Conservation (phyloP, 2,329 filamentous ascomycete species). For the Penicillium italicum region DNA sequence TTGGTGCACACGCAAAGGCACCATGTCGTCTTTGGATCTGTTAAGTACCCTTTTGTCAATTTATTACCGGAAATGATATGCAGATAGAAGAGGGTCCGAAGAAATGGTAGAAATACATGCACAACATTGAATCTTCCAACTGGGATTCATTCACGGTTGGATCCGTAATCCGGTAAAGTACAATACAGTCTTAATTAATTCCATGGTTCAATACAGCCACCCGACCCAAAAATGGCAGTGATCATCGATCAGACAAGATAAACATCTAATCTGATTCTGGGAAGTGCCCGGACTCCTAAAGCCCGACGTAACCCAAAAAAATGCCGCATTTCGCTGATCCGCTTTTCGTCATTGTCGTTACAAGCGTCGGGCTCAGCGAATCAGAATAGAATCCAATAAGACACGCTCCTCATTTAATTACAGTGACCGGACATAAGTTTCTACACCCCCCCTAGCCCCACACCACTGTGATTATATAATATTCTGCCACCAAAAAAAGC, state of each 20-base stretch:
- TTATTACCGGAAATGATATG: background rate
- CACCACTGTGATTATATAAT: too few species aligned
- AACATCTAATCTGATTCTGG: constrained; percentile 31
- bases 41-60: too few species aligned
- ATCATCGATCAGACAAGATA: constrained; percentile 28
- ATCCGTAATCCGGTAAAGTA: background rate
- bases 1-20: background rate
- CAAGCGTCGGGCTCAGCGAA: background rate
- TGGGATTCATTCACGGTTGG: background rate
- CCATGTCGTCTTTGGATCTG: background rate
- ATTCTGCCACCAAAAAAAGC: too few species aligned
- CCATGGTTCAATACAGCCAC: background rate
- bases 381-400: constrained; percentile 3
- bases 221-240: background rate
- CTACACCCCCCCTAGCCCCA: too few species aligned
- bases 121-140: background rate
- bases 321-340: constrained; percentile 7
- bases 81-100: background rate
- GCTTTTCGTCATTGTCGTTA: constrained; percentile 4
- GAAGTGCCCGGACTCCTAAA: background rate
- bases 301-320: background rate
- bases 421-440: too few species aligned
- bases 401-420: background rate
- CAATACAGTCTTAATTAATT: background rate
- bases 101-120: background rate